A percentile compares a stretch with the other conserved stretches of the same genome.
phyloP scores from a whole-genome alignment of 768 basidiomycete genomes.

The Lyophyllum shimeji region DNA sequence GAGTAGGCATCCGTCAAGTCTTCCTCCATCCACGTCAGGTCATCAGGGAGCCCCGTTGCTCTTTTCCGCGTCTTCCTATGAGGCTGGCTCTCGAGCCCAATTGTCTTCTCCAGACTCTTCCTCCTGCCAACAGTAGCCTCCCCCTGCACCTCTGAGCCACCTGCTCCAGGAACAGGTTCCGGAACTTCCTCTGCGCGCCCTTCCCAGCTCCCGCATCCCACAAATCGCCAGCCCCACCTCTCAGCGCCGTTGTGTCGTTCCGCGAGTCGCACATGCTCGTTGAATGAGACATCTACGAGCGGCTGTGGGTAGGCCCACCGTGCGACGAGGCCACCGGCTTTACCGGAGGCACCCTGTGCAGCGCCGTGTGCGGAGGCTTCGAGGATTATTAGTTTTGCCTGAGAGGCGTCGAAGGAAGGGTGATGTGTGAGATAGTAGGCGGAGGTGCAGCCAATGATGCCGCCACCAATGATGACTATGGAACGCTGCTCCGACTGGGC shows the following conservation, averaged over 20 bases:
- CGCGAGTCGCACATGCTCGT: constrained; percentile 74
- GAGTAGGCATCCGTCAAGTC: constrained; percentile 62
- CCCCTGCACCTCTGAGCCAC: constrained; percentile 27
- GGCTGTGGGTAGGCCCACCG: constrained; percentile 81
- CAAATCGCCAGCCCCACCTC: constrained; percentile 83
- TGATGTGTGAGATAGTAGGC: constrained; percentile 78
- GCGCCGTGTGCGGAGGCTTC: constrained; percentile 67
- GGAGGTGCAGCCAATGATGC: constrained; percentile 82
- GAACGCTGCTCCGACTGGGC: constrained; percentile 23
- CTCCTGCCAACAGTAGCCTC: background rate
- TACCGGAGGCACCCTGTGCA: constrained; percentile 82
- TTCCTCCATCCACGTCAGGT: constrained; percentile 53
- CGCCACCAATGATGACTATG: constrained; percentile 81
- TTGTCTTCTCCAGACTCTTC: constrained; percentile 57
- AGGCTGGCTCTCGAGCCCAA: constrained; percentile 39
- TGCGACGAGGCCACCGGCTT: constrained; percentile 83
- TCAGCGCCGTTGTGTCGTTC: constrained; percentile 63
- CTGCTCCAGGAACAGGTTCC: constrained; percentile 20
- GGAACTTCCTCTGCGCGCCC: constrained; percentile 48
- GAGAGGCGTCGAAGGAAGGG: constrained; percentile 39
- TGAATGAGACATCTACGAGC: constrained; percentile 68
- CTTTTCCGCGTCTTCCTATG: constrained; percentile 16
- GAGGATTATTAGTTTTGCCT: constrained; percentile 56
- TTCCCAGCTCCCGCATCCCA: constrained; percentile 72
- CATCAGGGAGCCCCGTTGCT: constrained; percentile 44